Conservation (phyloP, 2,329 filamentous ascomycete genomes). For the Septoria petroselini region DNA sequence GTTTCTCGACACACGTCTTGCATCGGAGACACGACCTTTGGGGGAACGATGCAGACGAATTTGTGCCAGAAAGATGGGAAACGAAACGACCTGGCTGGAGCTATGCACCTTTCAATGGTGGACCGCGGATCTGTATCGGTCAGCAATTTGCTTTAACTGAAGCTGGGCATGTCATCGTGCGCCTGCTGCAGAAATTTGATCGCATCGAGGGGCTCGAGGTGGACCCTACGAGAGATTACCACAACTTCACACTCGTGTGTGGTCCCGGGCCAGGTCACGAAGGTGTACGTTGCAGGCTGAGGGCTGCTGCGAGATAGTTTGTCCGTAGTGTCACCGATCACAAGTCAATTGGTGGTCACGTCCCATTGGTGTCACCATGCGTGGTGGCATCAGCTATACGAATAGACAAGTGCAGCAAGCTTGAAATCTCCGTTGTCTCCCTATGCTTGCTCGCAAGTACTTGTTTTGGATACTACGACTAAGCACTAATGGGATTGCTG, state of each 20-base stretch:
- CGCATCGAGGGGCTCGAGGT: constrained; percentile 25
- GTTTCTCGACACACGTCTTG: constrained; percentile 51
- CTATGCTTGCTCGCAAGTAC: no score
- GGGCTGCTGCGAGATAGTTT: neutral
- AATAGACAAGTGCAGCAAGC: no score
- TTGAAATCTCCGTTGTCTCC: no score
- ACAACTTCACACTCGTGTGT: constrained; percentile 11
- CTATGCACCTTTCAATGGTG: constrained; percentile 35
- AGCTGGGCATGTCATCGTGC: constrained; percentile 45
- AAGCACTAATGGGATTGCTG: neutral
- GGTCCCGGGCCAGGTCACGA: constrained; percentile 11
- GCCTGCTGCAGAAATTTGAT: constrained; percentile 43
- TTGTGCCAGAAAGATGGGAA: constrained; percentile 37
- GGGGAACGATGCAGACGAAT: constrained; percentile 35
- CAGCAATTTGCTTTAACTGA: constrained; percentile 49
- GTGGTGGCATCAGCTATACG: no score
- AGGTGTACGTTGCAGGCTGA: constrained; percentile 7
- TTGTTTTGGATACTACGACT: no score
- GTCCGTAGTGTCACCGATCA: neutral
- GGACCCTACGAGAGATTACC: constrained; percentile 5
- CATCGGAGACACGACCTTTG: constrained; percentile 36
- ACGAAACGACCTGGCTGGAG: constrained; percentile 28
- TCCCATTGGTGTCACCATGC: neutral
- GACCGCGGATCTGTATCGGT: constrained; percentile 46
- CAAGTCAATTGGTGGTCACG: neutral